Evolutionary conservation across 2,329 filamentous ascomycete genomes (phyloP), one percentile per base, ranked within the genome.

Genomic region (Xylaria sp.): DNA sequence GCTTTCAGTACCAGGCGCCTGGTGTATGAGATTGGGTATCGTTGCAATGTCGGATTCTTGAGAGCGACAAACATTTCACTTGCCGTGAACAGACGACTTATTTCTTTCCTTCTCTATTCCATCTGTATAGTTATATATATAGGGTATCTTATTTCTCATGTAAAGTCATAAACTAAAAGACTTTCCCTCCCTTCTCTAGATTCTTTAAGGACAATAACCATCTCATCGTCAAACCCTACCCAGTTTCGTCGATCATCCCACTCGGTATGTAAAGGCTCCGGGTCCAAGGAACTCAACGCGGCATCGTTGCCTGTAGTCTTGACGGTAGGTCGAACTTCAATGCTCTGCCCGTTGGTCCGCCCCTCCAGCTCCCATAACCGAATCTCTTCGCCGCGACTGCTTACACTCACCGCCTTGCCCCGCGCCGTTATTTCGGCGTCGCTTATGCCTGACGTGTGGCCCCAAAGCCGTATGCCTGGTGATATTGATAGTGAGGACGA

Each of bases 331-430:
- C 83, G 80, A n/a, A 89, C 82, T 75, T 86, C 84, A 23, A 88
- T 83, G 71, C 84, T 86, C 46, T 78, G 77, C 25, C 85, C 83
- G 62, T 82, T 80, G 0, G 83, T 85, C 3, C 91, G 86, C 7
- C 91, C 91, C 80, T 97, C 94, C 0, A 98, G 86, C 76, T 97
- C 94, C 94, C 94, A 98, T 6, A 97, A 89, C 7, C 94, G 89
- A 70, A 94, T 89, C 78, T 94, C 91, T 66, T 91, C 90, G 33
- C 94, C 94, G n/a, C 89, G 85, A 23, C 86, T 86, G 80, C 92
- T 96, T 60, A 97, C 91, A n/a, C 93, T 97, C 3, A 98, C 92
- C 0, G 94, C 94, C 79, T 94, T 97, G 20, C 94, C 94, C 46
- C 92, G 89, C 54, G 92, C 89, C 20, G 92, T 94, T 64, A 97